Evolutionary conservation across 805 yeast genomes (phyloP), one percentile per base, ranked within the genome.

Genomic region (Debaryomyces tyrocola): DNA sequence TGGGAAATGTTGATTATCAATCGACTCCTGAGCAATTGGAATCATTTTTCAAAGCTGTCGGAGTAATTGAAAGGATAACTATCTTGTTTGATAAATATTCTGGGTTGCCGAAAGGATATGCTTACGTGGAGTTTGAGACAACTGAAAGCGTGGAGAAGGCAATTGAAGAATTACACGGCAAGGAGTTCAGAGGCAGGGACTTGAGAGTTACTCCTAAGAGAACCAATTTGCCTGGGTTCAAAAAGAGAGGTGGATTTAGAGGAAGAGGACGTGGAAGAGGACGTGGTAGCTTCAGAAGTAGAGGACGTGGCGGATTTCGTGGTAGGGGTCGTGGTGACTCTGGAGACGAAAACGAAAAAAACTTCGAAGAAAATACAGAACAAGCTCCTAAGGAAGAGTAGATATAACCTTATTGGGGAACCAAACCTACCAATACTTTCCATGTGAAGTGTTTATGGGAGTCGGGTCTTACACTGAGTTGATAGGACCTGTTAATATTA

Each of bases 121-220:
- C 87, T 1, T 84, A 82, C 53, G 69, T 84, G 28, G 83, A 85
- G 53, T 84, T 82, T 56, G 75, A 73, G 11, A 55, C 59, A 6
- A 48, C 51, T 4, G 75, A 66, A 5, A 63, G 76, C 12, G 83
- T 78, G 6, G 54, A 60, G 5, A 62, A 62, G 24, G 87, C 90
- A 1, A 60, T 83, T 39, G 58, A 55, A 9, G 64, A 57, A 20
- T 54, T 77, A 31, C 66, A 75, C 46, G 79, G 74, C 6, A 49
- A 70, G 6, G 62, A 57, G 29, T 67, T 84, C 45, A 68, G 74
- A 37, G 80, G 75, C 1, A 69, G 83, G 47, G 70, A 63, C 20
- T 66, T 84, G 29, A 66, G 66, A 37, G 81, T 82, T 2, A 63
- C 71, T 37, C 63, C 62, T 39, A 82, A 82, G 56, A 72, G 84